Base-by-base conservation (phyloP, 805 yeast genomes). In the Metschnikowia aberdeeniae region DNA sequence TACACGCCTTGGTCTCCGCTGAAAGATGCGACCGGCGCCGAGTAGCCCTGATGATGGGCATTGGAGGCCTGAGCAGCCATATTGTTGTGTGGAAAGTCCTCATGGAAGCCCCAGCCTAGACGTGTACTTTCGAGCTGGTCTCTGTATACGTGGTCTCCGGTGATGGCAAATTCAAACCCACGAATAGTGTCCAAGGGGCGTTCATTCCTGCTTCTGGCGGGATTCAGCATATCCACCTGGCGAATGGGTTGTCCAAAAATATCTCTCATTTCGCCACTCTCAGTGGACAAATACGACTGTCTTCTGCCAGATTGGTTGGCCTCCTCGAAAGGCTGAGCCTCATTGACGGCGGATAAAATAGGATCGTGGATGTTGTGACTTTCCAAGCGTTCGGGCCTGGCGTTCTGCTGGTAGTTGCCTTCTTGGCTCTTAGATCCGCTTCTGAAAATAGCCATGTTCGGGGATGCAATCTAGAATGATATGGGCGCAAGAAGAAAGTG, bases 121-220 rank as follows among this genome's bases (percentile, higher is more conserved):
- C 80, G 72, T 6, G 79, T 78, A 4, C 90, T 75, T 66, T 90
- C 97, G 58, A 89, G 73, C 57, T 86, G 89, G 46, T 88, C 93
- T 43, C 83, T 81, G 71, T 86, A 84, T 10, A 78, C 66, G 46
- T 76, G 68, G 64, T 93, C 99, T 42, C 96, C 96, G 6, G 96
- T 88, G 52, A 93, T 89, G 32, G 97, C 83, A 61, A 84, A 93
- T 71, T 93, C 98, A 66, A 93, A 93, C 5, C 87, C 76, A 56
- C 98, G 77, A 58, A 93, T 90, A 2, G 99, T 93, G 64, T 95
- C 99, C 58, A 93, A 71, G 4, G 99, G 99, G 59, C 99, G 80
- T 68, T 93, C 99, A 64, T 90, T 92, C 66, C 99, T 80, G 17
- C 86, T 69, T 59, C 99, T 78, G 6, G 97, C 83, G 26, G 99